Evolutionary conservation across 2,329 filamentous ascomycete species (phyloP), one percentile per base, ranked within the genome.

Genomic region (Aspergillus sp.): DNA sequence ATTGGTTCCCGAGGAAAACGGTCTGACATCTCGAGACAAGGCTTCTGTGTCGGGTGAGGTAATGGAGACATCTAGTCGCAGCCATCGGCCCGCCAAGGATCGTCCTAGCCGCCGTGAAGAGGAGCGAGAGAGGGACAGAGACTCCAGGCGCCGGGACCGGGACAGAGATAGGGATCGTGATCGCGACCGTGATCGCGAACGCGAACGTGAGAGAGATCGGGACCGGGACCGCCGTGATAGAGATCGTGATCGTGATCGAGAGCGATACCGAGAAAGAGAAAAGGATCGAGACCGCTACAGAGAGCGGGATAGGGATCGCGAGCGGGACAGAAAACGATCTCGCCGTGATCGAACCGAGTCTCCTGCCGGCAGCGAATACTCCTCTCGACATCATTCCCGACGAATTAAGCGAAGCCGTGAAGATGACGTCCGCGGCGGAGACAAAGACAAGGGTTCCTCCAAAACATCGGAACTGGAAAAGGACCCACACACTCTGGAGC

Each of bases 401-500:
- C 61, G 65, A 27, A 41, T 60, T 28, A 70, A 69, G 47, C 61
- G 61, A 13, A 54, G 54, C n/a, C 64, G 61, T 13, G 60, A 56
- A 10, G 57, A 59, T 5, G 59, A 62, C 8, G 50, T 53, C 12
- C 54, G 50, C 32, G 50, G 50, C 30, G 54, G 54, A 8, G 57
- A 56, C 44, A 48, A 45, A 27, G 47, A 53, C 31, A 49, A 51
- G 27, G 36, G 39, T 19, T 41, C 43, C 3, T 38, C 51, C 6
- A 54, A 51, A 13, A 39, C 48, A 5, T 35, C 56, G 4, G 58
- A 59, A 26, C 53, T 59, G 1, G 63, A 69, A 30, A 70, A 89
- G 82, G 81, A 90, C 77, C 55, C 81, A 73, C 59, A 88, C 59
- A 88, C 86, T 33, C 76, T 85, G 41, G 87, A 91, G 62, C 89